A percentile compares a stretch with the other conserved stretches of the same genome.
Conservation (phyloP, 2,329 filamentous ascomycete genomes). For the Pseudopithomyces maydicus region DNA sequence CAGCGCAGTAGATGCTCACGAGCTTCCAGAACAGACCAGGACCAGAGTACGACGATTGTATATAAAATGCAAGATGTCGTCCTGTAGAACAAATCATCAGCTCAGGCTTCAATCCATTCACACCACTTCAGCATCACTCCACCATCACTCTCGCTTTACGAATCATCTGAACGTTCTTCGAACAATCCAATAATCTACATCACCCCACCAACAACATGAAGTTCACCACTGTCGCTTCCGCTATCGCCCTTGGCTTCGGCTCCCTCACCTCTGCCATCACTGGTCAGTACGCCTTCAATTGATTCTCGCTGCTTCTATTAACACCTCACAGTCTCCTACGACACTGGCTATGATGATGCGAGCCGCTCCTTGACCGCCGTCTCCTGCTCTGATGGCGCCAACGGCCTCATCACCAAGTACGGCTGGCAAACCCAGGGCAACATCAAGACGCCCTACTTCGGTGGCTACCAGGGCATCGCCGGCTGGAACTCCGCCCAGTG, state of each 20-base stretch:
- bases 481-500: conserved; percentile 55
- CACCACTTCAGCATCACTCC: conserved; percentile 11
- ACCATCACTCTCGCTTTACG: conserved; percentile 5
- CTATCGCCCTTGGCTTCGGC: conserved; percentile 32
- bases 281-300: conserved; percentile 16
- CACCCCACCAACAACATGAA: conserved; percentile 35
- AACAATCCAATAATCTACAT: conserved; percentile 1
- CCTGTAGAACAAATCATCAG: conserved; percentile 20
- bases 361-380: conserved; percentile 61
- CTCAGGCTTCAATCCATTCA: conserved; percentile 14
- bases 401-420: conserved; percentile 69
- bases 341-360: conserved; percentile 70
- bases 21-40: conserved; percentile 20
- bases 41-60: conserved; percentile 8
- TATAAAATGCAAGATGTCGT: conserved; percentile 35
- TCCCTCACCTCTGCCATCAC: conserved; percentile 41
- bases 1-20: conserved; percentile 24
- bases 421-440: conserved; percentile 58
- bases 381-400: conserved; percentile 69
- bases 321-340: conserved; percentile 65
- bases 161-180: conserved; percentile 2
- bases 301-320: not conserved
- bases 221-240: conserved; percentile 32
- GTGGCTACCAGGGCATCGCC: conserved; percentile 54
- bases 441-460: conserved; percentile 55